A percentile compares a stretch with the other conserved stretches of the same genome.
Evolutionary conservation across 2,329 filamentous ascomycete species (phyloP).

Genomic region (Bipolaris zeicola): DNA sequence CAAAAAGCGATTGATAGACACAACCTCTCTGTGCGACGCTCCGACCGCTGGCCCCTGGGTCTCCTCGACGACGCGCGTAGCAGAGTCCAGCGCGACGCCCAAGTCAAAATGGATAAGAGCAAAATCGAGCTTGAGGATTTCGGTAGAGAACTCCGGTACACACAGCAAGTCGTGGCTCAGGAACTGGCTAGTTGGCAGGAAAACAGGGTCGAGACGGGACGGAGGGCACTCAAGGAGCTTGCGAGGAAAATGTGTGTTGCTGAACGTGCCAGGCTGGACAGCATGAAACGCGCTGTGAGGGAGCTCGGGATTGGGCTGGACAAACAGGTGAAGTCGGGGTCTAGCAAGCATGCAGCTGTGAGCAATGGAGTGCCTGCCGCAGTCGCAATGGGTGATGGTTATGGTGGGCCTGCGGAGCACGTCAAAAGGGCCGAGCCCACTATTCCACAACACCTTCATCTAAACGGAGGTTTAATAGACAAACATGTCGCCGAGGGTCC

Average conservation of each 20-base stretch:
- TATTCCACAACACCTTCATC: constrained; percentile 4
- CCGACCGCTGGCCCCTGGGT: constrained; percentile 78
- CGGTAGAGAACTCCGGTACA: constrained; percentile 84
- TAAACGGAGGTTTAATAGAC: not conserved
- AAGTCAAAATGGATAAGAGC: constrained; percentile 74
- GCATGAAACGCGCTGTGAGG: constrained; percentile 78
- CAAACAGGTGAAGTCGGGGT: not conserved
- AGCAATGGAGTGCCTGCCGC: not conserved
- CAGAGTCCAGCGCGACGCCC: constrained; percentile 80
- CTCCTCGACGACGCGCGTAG: constrained; percentile 87
- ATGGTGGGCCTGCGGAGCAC: not conserved
- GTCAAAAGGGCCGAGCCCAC: not conserved
- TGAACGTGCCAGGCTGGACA: constrained; percentile 79
- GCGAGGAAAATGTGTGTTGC: constrained; percentile 78
- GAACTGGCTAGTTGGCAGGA: constrained; percentile 96
- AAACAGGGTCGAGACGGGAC: constrained; percentile 77
- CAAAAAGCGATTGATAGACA: constrained; percentile 80
- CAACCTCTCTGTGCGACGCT: constrained; percentile 73
- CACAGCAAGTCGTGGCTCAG: constrained; percentile 88
- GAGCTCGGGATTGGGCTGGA: constrained; percentile 44
- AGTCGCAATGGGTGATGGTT: not conserved
- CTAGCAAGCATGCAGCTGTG: not conserved
- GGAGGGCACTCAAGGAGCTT: constrained; percentile 74
- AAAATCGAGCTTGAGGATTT: constrained; percentile 73
- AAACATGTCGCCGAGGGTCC: constrained; percentile 21